Conservation (phyloP, 176 grass and related monocot species). For the Triticum timopheevii region DNA sequence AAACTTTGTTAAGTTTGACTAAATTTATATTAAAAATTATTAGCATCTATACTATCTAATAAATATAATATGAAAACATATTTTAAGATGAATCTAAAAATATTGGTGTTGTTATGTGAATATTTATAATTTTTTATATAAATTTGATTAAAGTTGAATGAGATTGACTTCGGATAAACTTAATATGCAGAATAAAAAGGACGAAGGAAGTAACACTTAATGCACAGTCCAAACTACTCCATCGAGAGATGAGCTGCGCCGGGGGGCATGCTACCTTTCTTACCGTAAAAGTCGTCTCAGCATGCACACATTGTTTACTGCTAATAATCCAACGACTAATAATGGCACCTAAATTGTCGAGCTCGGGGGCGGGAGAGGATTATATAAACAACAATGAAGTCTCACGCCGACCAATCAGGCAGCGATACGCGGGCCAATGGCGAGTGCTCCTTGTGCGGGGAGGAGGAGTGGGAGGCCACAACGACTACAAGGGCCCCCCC, state of each 20-base stretch:
- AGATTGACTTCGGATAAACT: too few relatives aligned
- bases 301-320: not conserved
- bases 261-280: not conserved
- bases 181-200: too few relatives aligned
- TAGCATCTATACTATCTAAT: too few relatives aligned
- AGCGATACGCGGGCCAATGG: constrained; percentile 41
- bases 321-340: not conserved
- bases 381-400: not conserved
- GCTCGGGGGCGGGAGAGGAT: not conserved
- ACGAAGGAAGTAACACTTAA: too few relatives aligned
- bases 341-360: constrained; percentile 19
- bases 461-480: constrained; percentile 34
- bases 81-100: too few relatives aligned
- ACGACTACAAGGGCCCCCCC: not conserved
- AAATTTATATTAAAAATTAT: too few relatives aligned
- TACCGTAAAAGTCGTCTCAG: constrained; percentile 16
- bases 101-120: too few relatives aligned
- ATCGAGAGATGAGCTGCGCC: not conserved
- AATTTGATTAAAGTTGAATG: too few relatives aligned
- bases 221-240: not conserved
- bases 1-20: too few relatives aligned
- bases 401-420: constrained; percentile 28
- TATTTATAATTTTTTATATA: too few relatives aligned
- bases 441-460: not conserved
- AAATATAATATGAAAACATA: too few relatives aligned